phyloP scores from a whole-genome alignment of 139 green algal genomes.

The Eudorina sp. region DNA sequence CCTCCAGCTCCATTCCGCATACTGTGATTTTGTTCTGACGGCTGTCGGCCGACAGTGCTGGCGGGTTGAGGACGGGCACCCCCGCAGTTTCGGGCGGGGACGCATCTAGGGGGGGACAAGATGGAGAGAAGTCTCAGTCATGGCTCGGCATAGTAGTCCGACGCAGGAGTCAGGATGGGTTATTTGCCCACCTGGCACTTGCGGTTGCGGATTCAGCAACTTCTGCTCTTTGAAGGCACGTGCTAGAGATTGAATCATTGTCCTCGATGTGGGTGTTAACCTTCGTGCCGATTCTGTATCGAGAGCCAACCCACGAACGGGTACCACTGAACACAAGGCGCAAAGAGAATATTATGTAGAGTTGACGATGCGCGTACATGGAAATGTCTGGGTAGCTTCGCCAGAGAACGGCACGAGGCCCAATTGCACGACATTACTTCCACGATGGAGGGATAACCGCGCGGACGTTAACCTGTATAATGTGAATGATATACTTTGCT shows the following conservation, averaged over 20 bases:
- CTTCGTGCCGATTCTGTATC: no score
- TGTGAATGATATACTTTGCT: no score
- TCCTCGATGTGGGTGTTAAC: neutral
- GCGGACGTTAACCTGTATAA: no score
- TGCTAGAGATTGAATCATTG: slow-evolving; percentile 17
- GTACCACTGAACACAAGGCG: no score
- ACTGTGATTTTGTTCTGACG: slow-evolving; percentile 35
- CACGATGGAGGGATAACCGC: no score
- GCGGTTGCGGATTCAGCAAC: neutral
- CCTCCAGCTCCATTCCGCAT: slow-evolving; percentile 61
- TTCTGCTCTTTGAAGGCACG: slow-evolving; percentile 16
- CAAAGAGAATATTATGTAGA: no score
- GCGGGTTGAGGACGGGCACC: slow-evolving; percentile 15
- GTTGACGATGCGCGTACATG: no score
- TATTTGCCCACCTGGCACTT: no score
- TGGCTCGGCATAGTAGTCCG: neutral
- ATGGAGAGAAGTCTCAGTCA: neutral
- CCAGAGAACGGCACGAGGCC: no score
- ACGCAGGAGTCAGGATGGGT: neutral
- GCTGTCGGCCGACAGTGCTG: neutral
- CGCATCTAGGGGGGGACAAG: neutral
- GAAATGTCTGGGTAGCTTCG: no score
- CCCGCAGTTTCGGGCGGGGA: neutral
- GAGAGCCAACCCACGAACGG: no score
- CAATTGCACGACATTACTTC: no score